Evolutionary conservation across 129 eudicot species (phyloP).

Genomic region (Artemisia annua): DNA sequence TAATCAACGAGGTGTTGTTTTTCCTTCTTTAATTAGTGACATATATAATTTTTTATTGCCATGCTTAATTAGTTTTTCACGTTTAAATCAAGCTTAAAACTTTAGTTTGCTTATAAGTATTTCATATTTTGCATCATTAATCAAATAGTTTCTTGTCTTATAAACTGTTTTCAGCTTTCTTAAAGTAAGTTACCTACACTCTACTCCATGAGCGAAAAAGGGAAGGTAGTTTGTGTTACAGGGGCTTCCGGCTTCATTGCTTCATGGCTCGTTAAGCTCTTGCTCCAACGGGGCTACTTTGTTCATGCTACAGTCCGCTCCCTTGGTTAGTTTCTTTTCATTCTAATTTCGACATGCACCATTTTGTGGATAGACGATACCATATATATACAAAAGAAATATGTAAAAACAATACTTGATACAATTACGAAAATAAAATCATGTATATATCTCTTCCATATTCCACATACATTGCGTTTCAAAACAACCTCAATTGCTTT

Average conservation of each 20-base stretch:
- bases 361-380: not conserved
- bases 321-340: slow-evolving; percentile 24
- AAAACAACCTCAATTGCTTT: too few relatives aligned
- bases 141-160: too few relatives aligned
- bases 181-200: not conserved
- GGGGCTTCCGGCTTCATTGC: slow-evolving; percentile 67
- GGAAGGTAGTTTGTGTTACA: slow-evolving; percentile 53
- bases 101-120: too few relatives aligned
- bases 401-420: not conserved
- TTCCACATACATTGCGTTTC: too few relatives aligned
- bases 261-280: slow-evolving; percentile 56
- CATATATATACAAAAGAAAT: not conserved
- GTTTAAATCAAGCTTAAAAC: too few relatives aligned
- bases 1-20: too few relatives aligned
- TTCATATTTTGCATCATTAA: too few relatives aligned
- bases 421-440: not conserved
- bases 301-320: slow-evolving; percentile 52
- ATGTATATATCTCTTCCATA: too few relatives aligned
- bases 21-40: too few relatives aligned
- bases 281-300: slow-evolving; percentile 50
- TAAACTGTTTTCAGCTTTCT: not conserved
- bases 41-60: too few relatives aligned
- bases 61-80: too few relatives aligned
- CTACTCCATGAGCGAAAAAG: slow-evolving; percentile 15
- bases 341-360: too few relatives aligned